Evolutionary conservation across 345 rosid species (phyloP).

Genomic region (Firmiana major): DNA sequence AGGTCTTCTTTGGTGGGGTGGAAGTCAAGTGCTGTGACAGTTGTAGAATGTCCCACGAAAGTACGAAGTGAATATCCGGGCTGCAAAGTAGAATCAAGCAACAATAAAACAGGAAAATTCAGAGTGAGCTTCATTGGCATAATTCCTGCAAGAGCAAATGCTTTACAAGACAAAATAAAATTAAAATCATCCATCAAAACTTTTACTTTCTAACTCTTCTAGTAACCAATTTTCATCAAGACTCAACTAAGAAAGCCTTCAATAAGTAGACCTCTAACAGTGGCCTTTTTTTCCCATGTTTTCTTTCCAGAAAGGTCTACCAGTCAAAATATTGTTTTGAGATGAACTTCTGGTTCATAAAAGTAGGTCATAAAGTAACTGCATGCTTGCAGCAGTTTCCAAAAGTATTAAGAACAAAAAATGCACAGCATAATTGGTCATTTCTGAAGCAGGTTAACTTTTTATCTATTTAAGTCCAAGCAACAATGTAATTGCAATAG

Average conservation of each 20-base stretch:
- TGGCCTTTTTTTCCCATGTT: not conserved
- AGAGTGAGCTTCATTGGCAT: not conserved
- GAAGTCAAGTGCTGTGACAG: constrained; percentile 68
- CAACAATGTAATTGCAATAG: constrained; percentile 7
- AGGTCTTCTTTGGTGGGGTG: constrained; percentile 66
- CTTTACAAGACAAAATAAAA: not conserved
- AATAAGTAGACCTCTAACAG: not conserved
- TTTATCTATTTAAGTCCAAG: not conserved
- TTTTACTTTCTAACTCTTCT: not conserved
- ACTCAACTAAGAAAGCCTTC: not conserved
- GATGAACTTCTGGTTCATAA: not conserved
- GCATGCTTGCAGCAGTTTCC: not conserved
- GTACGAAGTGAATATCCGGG: constrained; percentile 47
- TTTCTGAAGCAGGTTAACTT: not conserved
- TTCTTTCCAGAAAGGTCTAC: not conserved
- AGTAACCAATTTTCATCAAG: not conserved
- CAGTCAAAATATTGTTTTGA: not conserved
- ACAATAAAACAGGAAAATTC: not conserved
- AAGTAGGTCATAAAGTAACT: not conserved
- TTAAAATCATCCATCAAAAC: not conserved
- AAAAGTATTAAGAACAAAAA: not conserved
- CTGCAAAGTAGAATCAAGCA: constrained; percentile 35
- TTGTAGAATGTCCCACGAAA: constrained; percentile 55
- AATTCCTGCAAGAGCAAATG: not conserved
- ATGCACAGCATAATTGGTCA: not conserved